Evolutionary conservation across 257 asterid species (phyloP), one percentile per base, ranked within the genome.

Genomic region (Solanum bulbocastanum): DNA sequence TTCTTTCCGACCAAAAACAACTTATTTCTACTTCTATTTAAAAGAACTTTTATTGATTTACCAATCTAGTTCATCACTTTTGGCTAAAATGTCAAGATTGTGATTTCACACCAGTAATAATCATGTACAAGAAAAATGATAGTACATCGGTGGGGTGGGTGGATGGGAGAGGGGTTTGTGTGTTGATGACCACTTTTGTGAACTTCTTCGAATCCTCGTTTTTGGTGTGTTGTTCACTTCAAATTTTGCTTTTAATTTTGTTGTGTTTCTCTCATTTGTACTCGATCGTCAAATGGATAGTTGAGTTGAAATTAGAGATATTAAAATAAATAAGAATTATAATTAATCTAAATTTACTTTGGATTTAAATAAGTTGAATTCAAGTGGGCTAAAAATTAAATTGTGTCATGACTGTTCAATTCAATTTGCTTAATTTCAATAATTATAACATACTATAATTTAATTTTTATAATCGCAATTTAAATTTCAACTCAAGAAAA

Each of bases 261-360:
- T 52, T 52, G 62, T 52, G n/a, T 4, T 52, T 18, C 62, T 52
- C 62, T 52, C n/a, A 6, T 52, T 18, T 6, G n/a, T 56, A 56
- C n/a, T 18, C 2, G n/a, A 0, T 18, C 3, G n/a, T 56, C 8
- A 56, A 56, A 18, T 56, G 2, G n/a, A 1, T 56, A n/a, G 2
- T 56, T 52, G 23, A 6, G 23, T 56, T 56, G 4, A 56, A 56
- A 56, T 56, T 6, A 56, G 10, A 2, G 1, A 56, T 56, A 18
- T 2, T 18, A 56, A 56, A 56, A 56, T 52, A 4, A 18, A 52
- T 52, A 2, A 6, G 0, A 2, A 56, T 2, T 56, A 56, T 56
- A 56, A 56, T 18, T 56, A 56, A 18, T 3, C 0, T 6, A 56
- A 6, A 56, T 56, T 6, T 18, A 6, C 0, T 6, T 56, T 56